These are phyloP conservation scores for Casaregolazyma suthepensis DNA, from an alignment of 1,139 yeast species.

Conservation along the genomic window DNA sequence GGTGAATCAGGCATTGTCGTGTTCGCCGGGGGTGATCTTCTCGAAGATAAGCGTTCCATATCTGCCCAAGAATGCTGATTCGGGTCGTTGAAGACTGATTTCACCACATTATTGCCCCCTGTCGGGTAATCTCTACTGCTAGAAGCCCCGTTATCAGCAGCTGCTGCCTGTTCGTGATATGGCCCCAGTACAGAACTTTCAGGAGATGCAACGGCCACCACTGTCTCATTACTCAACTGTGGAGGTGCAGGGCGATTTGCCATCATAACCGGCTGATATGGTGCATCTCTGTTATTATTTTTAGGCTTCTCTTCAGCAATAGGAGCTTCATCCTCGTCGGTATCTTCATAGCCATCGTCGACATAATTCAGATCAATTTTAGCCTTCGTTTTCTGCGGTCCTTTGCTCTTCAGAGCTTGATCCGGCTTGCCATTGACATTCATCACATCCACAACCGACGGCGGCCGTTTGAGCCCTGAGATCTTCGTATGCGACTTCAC, in stretches of 20 bases:
- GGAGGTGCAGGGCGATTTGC: constrained; percentile 23
- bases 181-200: constrained; percentile 4
- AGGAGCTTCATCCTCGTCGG: constrained; percentile 21
- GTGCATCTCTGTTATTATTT: constrained; percentile 10
- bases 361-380: constrained; percentile 15
- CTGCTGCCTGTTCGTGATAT: background rate
- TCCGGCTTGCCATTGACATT: constrained; percentile 16
- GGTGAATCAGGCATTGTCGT: background rate
- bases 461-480: constrained; percentile 16
- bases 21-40: constrained; percentile 5
- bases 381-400: background rate
- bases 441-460: constrained; percentile 15
- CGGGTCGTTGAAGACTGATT: background rate
- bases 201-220: constrained; percentile 20
- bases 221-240: constrained; percentile 24
- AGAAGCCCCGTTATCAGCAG: background rate
- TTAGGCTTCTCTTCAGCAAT: background rate
- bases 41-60: constrained; percentile 12
- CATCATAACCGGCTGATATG: constrained; percentile 15
- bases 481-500: constrained; percentile 21
- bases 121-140: background rate
- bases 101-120: background rate
- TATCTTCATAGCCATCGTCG: constrained; percentile 34
- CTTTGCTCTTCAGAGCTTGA: background rate
- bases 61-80: constrained; percentile 17